These are phyloP conservation scores for Pichia kluyveri DNA, from an alignment of 805 yeast species.

Conservation along the genomic window DNA sequence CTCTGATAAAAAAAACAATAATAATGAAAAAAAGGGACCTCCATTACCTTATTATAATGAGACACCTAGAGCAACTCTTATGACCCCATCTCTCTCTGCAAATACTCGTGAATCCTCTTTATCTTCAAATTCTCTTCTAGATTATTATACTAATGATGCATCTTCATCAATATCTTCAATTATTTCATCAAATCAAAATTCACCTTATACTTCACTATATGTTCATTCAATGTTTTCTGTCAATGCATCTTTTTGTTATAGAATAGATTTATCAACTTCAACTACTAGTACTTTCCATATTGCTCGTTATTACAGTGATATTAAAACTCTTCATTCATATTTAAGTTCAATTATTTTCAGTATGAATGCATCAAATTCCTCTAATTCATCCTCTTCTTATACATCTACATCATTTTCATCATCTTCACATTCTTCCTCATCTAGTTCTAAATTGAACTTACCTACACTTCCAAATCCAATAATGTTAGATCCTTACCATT, in stretches of 20 bases:
- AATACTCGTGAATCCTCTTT: background rate
- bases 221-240: constrained; percentile 22
- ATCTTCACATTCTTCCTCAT: background rate
- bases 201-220: constrained; percentile 2
- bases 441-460: background rate
- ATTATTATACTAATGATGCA: background rate
- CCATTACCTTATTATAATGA: no score
- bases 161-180: constrained; percentile 1
- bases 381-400: no score
- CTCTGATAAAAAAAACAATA: background rate
- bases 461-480: background rate
- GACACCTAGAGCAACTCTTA: no score
- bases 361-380: no score
- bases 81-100: background rate
- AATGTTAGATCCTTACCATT: background rate
- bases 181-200: background rate
- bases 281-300: constrained; percentile 20
- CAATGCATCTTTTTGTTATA: constrained; percentile 33
- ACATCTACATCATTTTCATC: no score
- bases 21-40: background rate
- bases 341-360: constrained; percentile 8
- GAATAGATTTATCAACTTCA: constrained; percentile 29
- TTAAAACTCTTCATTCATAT: constrained; percentile 11
- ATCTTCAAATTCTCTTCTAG: background rate
- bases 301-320: constrained; percentile 43